phyloP scores from a whole-genome alignment of 768 basidiomycete species.

The Mycena rebaudengoi region DNA sequence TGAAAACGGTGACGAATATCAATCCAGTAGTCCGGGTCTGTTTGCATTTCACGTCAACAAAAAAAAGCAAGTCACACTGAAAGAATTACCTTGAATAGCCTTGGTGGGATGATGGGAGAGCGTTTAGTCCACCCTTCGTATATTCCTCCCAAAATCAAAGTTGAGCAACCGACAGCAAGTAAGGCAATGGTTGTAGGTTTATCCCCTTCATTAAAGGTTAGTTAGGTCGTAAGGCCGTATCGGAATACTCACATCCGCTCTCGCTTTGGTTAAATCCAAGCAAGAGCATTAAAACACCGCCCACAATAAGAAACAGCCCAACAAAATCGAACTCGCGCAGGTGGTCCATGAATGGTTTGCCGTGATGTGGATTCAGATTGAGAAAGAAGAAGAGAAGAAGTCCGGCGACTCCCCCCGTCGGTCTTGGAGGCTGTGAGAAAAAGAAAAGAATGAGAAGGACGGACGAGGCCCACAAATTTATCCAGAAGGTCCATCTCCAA shows the following conservation, averaged over 20 bases:
- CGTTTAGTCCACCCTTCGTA: constrained; percentile 70
- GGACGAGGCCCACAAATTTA: constrained; percentile 65
- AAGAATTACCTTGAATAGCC: constrained; percentile 68
- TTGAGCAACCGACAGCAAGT: constrained; percentile 60
- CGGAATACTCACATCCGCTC: constrained; percentile 58
- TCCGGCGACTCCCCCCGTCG: constrained; percentile 75
- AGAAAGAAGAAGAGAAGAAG: constrained; percentile 74
- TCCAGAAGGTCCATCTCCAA: constrained; percentile 83
- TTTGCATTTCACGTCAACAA: too few species aligned
- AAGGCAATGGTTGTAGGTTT: constrained; percentile 67
- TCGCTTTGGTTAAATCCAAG: constrained; percentile 79
- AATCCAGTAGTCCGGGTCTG: constrained; percentile 82
- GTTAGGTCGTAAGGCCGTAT: constrained; percentile 1
- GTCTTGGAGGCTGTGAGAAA: constrained; percentile 61
- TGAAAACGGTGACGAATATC: constrained; percentile 63
- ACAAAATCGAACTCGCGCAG: constrained; percentile 61
- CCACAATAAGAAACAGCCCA: constrained; percentile 69
- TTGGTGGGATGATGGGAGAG: constrained; percentile 77
- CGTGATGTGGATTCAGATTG: constrained; percentile 78
- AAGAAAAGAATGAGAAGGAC: not conserved
- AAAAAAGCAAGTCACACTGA: too few species aligned
- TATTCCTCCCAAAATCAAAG: constrained; percentile 59
- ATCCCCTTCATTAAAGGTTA: constrained; percentile 59
- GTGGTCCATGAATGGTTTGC: constrained; percentile 64
- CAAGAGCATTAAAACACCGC: constrained; percentile 70